Evolutionary conservation across 768 basidiomycete genomes (phyloP), one percentile per base, ranked within the genome.

Genomic region (Imleria badia): DNA sequence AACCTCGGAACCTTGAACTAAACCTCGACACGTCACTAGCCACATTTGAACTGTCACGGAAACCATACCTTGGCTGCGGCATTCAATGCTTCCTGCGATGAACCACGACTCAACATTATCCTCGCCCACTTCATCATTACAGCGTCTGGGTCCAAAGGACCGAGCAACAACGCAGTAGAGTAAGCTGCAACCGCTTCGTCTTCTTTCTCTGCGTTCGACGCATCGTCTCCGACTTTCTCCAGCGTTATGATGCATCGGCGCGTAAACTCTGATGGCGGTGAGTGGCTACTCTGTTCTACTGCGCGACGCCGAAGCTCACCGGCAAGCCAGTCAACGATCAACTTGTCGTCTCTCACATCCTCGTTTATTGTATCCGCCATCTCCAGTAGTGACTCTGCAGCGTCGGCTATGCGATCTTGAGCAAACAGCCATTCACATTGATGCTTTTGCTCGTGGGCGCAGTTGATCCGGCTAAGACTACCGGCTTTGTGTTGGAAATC

Each of bases 391-490:
- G 11, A 40, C 3, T 13, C 3, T 1, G 44, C 47, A 3, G 52
- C 60, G 19, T 52, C 50, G 3, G 14, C 1, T 14, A 55, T 40
- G 12, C 14, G 40, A 14, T 48, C 53, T 3, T 49, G 19, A 0
- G 40, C 13, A 43, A 23, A 62, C 20, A 59, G 23, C 1, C 15
- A 3, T 33, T 62, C 50, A 2, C 61, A 59, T 1, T 39, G 50
- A 17, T 52, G 33, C 13, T 43, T 56, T 15, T 57, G 20, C 7
- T 58, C 43, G 11, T 61, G 55, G 1, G 31, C 33, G 33, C 1
- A 20, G 19, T 20, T 8, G 6, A 26, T 26, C 26, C 26, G 26
- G 26, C 4, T 26, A 26, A 60, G 48, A n/a, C 17, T 22, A 15
- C 33, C 29, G 1, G 29, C 29, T 20, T 38, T 33, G 1, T 12